Conservation (phyloP, 805 yeast species). For the Myxozyma neotropica region DNA sequence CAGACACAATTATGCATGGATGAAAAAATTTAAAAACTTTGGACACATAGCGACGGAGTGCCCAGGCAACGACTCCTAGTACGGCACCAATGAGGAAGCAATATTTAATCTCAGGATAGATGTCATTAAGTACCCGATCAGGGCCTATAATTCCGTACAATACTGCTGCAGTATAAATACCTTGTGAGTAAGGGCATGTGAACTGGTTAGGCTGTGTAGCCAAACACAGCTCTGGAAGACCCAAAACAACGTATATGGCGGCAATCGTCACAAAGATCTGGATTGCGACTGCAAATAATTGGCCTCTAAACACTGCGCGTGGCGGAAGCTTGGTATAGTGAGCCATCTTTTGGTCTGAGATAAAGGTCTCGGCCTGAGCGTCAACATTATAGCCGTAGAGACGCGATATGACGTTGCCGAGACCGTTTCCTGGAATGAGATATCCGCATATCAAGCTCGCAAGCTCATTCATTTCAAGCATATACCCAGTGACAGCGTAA, state of each 20-base stretch:
- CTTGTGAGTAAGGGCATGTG: slow-evolving; percentile 34
- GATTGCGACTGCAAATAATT: slow-evolving; percentile 54
- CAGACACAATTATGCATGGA: slow-evolving; percentile 32
- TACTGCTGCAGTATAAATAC: slow-evolving; percentile 30
- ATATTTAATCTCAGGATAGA: slow-evolving; percentile 30
- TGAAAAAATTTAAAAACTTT: slow-evolving; percentile 15
- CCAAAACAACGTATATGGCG: slow-evolving; percentile 50
- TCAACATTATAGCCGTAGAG: slow-evolving; percentile 40
- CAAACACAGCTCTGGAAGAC: slow-evolving; percentile 32
- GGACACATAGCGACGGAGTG: slow-evolving; percentile 13
- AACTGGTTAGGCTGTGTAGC: slow-evolving; percentile 28
- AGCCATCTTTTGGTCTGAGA: slow-evolving; percentile 51
- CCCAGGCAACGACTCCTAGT: slow-evolving; percentile 18
- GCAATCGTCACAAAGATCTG: slow-evolving; percentile 56
- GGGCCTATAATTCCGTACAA: slow-evolving; percentile 37
- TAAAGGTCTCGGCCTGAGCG: slow-evolving; percentile 48
- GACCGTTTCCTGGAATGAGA: slow-evolving; percentile 59
- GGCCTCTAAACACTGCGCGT: slow-evolving; percentile 53
- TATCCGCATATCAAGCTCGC: slow-evolving; percentile 52
- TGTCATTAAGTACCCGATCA: slow-evolving; percentile 21
- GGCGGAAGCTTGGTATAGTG: slow-evolving; percentile 59
- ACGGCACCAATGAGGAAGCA: slow-evolving; percentile 32
- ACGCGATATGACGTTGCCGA: slow-evolving; percentile 53
- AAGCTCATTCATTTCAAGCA: slow-evolving; percentile 49
- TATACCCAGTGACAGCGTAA: slow-evolving; percentile 62